A percentile compares a stretch with the other conserved stretches of the same genome.
Evolutionary conservation across 2,329 filamentous ascomycete genomes (phyloP).

Genomic region (Geosmithia flava): DNA sequence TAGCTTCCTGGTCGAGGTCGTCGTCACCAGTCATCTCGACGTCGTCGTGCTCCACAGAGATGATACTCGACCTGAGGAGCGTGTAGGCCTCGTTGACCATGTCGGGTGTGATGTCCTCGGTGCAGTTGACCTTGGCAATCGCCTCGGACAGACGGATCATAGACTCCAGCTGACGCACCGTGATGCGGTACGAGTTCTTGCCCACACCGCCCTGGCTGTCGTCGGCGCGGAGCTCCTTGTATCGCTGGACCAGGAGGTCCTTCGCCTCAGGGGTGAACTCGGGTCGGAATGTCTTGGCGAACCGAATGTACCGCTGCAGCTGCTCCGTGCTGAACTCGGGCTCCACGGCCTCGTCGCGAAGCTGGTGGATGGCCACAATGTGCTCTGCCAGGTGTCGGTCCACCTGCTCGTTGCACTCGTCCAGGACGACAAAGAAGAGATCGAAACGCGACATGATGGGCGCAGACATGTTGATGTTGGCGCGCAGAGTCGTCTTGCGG

Average conservation of each 20-base stretch:
- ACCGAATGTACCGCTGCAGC: constrained; percentile 92
- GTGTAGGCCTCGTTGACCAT: constrained; percentile 92
- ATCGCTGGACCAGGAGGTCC: constrained; percentile 74
- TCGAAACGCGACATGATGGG: constrained; percentile 99
- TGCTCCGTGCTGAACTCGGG: constrained; percentile 96
- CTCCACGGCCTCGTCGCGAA: constrained; percentile 80
- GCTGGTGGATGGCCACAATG: constrained; percentile 87
- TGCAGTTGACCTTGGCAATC: constrained; percentile 97
- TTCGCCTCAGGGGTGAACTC: constrained; percentile 85
- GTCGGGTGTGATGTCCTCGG: constrained; percentile 70
- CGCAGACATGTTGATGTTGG: constrained; percentile 97
- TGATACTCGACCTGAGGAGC: constrained; percentile 85
- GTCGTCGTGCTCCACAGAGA: constrained; percentile 95
- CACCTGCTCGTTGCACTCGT: constrained; percentile 87
- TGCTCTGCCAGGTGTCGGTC: constrained; percentile 88
- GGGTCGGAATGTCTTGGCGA: constrained; percentile 87
- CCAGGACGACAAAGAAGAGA: constrained; percentile 93
- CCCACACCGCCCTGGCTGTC: constrained; percentile 91
- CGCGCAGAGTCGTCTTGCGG: constrained; percentile 81
- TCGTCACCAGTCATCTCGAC: constrained; percentile 83
- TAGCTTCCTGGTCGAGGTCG: constrained; percentile 15
- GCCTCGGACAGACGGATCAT: constrained; percentile 93
- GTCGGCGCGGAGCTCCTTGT: constrained; percentile 88
- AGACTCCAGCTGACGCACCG: constrained; percentile 87
- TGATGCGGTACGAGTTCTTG: constrained; percentile 93